These are phyloP conservation scores for Tylopilus subfusipes DNA, from an alignment of 768 basidiomycete species.

Conservation along the genomic window DNA sequence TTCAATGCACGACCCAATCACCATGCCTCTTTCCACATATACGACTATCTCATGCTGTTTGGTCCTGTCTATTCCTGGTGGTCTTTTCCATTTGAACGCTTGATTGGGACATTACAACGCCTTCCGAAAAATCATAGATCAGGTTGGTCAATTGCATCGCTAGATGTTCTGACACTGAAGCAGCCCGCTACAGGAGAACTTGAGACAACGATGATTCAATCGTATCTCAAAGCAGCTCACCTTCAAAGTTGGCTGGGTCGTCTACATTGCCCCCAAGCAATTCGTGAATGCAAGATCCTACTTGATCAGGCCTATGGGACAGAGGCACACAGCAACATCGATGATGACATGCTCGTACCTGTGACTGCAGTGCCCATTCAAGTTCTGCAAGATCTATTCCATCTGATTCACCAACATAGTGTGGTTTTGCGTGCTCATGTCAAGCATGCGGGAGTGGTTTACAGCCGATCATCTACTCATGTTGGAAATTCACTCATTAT, in stretches of 20 bases:
- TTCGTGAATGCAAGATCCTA: not conserved
- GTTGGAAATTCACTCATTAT: conserved; percentile 9
- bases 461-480: conserved; percentile 8
- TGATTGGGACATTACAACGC: conserved; percentile 22
- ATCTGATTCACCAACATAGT: not conserved
- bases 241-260: not conserved
- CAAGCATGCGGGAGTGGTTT: not conserved
- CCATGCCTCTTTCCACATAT: conserved; percentile 31
- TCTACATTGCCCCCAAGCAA: not conserved
- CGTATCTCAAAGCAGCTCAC: not conserved
- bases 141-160: not conserved
- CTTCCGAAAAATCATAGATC: conserved; percentile 22
- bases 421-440: not conserved
- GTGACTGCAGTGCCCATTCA: not conserved
- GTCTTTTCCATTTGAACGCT: conserved; percentile 23
- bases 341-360: not conserved
- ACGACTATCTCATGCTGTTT: conserved; percentile 33
- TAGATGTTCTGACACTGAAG: not conserved
- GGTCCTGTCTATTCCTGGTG: conserved; percentile 38
- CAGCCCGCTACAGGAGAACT: not conserved
- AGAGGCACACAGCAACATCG: not conserved
- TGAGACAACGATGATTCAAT: not conserved
- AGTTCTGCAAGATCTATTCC: not conserved
- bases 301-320: not conserved
- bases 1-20: conserved; percentile 22